Evolutionary conservation across 176 grass and related monocot species (phyloP).

Genomic region (Oryza meridionalis): DNA sequence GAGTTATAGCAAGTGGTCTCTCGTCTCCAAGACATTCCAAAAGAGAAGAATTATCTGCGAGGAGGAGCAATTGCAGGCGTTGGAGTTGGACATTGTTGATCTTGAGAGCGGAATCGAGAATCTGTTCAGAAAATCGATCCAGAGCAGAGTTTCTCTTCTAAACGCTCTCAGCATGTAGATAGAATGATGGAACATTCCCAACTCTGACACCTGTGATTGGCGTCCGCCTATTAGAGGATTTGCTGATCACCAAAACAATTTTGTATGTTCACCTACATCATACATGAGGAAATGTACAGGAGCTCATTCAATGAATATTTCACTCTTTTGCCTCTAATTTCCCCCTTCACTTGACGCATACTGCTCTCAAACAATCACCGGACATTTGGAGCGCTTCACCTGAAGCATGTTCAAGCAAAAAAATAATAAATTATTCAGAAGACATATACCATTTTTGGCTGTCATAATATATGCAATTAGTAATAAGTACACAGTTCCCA

Average conservation of each 20-base stretch:
- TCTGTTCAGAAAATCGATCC: constrained; percentile 22
- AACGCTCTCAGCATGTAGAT: constrained; percentile 32
- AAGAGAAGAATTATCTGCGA: constrained; percentile 12
- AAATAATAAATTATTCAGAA: neutral
- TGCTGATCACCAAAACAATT: neutral
- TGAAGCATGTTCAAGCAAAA: neutral
- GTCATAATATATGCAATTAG: constrained; percentile 1
- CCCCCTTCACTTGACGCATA: neutral
- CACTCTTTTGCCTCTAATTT: neutral
- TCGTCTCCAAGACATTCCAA: constrained; percentile 21
- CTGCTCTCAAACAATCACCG: neutral
- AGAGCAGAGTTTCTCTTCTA: constrained; percentile 33
- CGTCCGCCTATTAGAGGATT: constrained; percentile 25
- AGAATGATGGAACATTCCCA: neutral
- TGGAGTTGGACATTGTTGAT: constrained; percentile 30
- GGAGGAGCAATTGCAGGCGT: constrained; percentile 29
- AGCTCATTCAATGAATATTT: neutral
- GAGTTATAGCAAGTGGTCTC: constrained; percentile 33
- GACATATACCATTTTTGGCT: neutral
- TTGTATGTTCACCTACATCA: neutral
- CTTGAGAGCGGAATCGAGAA: constrained; percentile 6
- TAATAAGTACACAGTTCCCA: neutral
- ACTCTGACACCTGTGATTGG: neutral
- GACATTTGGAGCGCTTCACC: neutral
- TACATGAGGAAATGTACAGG: neutral